Conservation (phyloP, 495 filamentous ascomycete genomes). For the Hapsidospora chrysogenum region DNA sequence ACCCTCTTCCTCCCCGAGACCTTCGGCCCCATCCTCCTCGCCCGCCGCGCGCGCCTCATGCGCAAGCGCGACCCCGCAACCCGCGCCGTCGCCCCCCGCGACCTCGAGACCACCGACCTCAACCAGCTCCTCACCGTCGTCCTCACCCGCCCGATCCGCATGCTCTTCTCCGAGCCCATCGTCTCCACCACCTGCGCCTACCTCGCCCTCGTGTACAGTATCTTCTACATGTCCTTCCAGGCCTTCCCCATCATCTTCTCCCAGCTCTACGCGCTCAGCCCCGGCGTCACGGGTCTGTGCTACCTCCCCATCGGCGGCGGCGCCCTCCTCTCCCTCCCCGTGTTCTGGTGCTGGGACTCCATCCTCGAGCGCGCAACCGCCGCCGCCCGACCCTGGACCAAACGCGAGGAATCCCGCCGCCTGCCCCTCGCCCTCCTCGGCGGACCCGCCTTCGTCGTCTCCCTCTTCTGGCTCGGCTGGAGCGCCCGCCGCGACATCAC, state of each 20-base stretch:
- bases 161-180: slow-evolving; percentile 25
- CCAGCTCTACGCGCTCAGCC: slow-evolving; percentile 23
- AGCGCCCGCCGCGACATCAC: slow-evolving; percentile 35
- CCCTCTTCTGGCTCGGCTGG: slow-evolving; percentile 63
- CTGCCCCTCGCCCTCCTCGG: slow-evolving; percentile 51
- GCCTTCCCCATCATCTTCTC: slow-evolving; percentile 49
- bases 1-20: slow-evolving; percentile 44
- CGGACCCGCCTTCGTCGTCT: slow-evolving; percentile 42
- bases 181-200: slow-evolving; percentile 51
- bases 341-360: slow-evolving; percentile 33
- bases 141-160: slow-evolving; percentile 21
- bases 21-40: slow-evolving; percentile 40
- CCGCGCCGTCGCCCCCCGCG: slow-evolving; percentile 15
- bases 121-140: slow-evolving; percentile 19
- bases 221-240: slow-evolving; percentile 64
- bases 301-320: slow-evolving; percentile 31
- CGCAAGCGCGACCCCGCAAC: slow-evolving; percentile 26
- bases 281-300: slow-evolving; percentile 25
- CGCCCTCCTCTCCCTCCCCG: slow-evolving; percentile 24
- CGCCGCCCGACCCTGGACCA: slow-evolving; percentile 15
- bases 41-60: slow-evolving; percentile 33
- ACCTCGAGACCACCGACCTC: slow-evolving; percentile 15
- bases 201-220: slow-evolving; percentile 49
- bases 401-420: slow-evolving; percentile 40
- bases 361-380: slow-evolving; percentile 10